phyloP scores from a whole-genome alignment of 2,329 filamentous ascomycete genomes.

The Fusarium sp. region DNA sequence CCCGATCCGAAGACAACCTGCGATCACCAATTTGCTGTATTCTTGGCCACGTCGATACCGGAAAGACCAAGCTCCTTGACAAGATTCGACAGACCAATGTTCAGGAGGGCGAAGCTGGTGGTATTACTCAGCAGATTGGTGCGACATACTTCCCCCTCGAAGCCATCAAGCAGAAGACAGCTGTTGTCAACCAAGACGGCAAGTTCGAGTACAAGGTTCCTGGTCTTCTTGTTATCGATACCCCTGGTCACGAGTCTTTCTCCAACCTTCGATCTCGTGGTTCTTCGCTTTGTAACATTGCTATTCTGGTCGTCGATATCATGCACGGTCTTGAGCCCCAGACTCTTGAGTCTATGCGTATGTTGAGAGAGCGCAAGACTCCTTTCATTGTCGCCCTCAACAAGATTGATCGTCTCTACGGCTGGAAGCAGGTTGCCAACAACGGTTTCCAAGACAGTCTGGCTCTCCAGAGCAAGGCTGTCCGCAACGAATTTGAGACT shows the following conservation, averaged over 20 bases:
- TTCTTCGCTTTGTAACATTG: conserved; percentile 98
- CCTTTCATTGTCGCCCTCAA: conserved; percentile 99
- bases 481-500: conserved; percentile 94
- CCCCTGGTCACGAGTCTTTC: conserved; percentile 99
- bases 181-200: conserved; percentile 90
- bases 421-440: conserved; percentile 98
- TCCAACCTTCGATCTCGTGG: conserved; percentile 96
- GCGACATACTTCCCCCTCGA: conserved; percentile 99
- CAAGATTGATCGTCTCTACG: conserved; percentile 99
- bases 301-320: conserved; percentile 98
- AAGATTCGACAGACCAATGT: conserved; percentile 99
- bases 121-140: conserved; percentile 99
- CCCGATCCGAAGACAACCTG: conserved; percentile 91
- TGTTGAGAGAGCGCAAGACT: conserved; percentile 92
- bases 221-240: conserved; percentile 96
- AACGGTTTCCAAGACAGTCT: conserved; percentile 97
- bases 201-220: conserved; percentile 97
- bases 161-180: conserved; percentile 90
- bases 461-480: conserved; percentile 87
- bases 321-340: conserved; percentile 99
- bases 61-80: conserved; percentile 99
- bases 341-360: conserved; percentile 95
- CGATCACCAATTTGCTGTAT: conserved; percentile 99
- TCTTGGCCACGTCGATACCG: conserved; percentile 99
- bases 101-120: conserved; percentile 97